These are phyloP conservation scores for Boletus eberwhitei DNA, from an alignment of 768 basidiomycete species.

Conservation along the genomic window DNA sequence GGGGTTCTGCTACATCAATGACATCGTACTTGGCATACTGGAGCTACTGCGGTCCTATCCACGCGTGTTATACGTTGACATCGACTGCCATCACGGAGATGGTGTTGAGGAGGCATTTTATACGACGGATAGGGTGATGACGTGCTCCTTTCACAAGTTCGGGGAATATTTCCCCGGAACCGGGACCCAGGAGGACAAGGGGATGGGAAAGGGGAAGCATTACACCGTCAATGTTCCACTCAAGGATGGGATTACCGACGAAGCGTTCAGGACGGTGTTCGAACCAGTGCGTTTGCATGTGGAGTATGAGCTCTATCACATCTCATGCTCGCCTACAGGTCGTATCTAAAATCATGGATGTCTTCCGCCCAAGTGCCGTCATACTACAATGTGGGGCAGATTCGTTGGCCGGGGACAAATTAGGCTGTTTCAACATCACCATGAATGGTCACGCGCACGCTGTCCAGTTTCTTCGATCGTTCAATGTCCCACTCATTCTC, in stretches of 20 bases:
- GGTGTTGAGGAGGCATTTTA: conserved; percentile 99
- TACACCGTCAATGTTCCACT: conserved; percentile 93
- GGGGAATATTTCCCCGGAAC: conserved; percentile 81
- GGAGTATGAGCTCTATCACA: not conserved
- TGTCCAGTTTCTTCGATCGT: conserved; percentile 78
- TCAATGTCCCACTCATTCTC: conserved; percentile 83
- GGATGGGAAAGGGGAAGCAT: conserved; percentile 77
- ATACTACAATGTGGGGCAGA: conserved; percentile 96
- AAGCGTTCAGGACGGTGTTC: conserved; percentile 83
- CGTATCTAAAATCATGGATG: conserved; percentile 79
- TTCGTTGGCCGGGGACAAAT: conserved; percentile 90
- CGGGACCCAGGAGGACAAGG: conserved; percentile 79
- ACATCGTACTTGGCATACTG: conserved; percentile 92
- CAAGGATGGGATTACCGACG: conserved; percentile 92
- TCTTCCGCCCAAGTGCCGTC: conserved; percentile 83
- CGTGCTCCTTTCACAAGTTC: conserved; percentile 95
- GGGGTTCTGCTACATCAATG: conserved; percentile 99
- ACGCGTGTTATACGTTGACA: conserved; percentile 95
- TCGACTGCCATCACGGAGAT: conserved; percentile 98
- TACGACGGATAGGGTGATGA: conserved; percentile 96
- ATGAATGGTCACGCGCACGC: conserved; percentile 95
- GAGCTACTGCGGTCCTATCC: conserved; percentile 84
- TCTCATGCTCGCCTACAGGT: conserved; percentile 46
- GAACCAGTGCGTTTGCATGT: conserved; percentile 65
- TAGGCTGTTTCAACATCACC: conserved; percentile 94